Base-by-base conservation (phyloP, 2,329 filamentous ascomycete species). In the Aspergillus brunneoviolaceus region DNA sequence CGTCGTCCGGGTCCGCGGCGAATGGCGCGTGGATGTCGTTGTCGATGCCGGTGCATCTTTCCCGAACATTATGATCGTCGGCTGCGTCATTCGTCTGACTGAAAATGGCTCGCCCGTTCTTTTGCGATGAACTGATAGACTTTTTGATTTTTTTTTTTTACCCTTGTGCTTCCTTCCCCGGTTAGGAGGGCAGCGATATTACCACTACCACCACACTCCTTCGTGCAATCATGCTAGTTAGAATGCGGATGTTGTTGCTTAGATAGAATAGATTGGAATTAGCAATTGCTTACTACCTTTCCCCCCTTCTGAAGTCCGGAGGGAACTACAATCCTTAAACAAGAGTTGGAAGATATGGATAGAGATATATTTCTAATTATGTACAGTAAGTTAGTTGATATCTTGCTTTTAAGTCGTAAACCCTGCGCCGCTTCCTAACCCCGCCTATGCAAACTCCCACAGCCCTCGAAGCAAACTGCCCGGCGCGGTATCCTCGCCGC, bases 401-500 rank as follows among this genome's bases (percentile, higher is more conserved):
- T 12, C 19, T n/a, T 16, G 39, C 16, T n/a, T 47, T 23, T 16
- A 42, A 53, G 48, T 50, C 50, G 33, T 35, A 47, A 35, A 51
- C 29, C 33, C 29, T 6, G 45, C 33, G 14, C 39, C 39, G 5
- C 14, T 29, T 5, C 14, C 3, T 12, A 58, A 61, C 60, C 33
- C 4, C 33, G 14, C 33, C 31, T 35, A 69, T 51, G 57, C 68
- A 61, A 77, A 79, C 62, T 74, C 72, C 76, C 76, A 78, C 42
- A 79, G 58, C 19, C 61, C 64, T 62, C 77, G 69, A 59, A 79
- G 60, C 47, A 78, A 64, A 60, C 61, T 67, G 4, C 74, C 76
- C 25, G 74, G 66, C 45, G 72, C 76, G 16, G 69, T 72, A 64
- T 79, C 77, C 49, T 71, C 61, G 2, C 75, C 76, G 27, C 72